Percentiles rank a stretch among this genome's conserved stretches.
Evolutionary conservation across 176 grass and related monocot species (phyloP).

Genomic region (Pharus latifolius): DNA sequence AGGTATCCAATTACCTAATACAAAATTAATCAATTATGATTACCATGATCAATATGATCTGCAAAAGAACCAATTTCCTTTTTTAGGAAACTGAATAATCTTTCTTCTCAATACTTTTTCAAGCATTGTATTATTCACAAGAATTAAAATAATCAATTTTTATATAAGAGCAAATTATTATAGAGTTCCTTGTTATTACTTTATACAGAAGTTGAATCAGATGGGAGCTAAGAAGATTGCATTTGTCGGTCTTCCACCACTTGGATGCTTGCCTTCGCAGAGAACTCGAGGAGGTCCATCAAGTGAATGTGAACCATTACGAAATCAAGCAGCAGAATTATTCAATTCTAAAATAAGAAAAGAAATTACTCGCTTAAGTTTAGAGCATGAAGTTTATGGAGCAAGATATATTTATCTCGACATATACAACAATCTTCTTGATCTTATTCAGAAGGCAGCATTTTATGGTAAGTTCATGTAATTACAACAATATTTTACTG

Average conservation of each 20-base stretch:
- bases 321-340: constrained; percentile 34
- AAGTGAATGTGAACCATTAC: constrained; percentile 33
- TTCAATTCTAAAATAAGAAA: constrained; percentile 32
- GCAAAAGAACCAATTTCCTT: too few relatives aligned
- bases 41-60: too few relatives aligned
- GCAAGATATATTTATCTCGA: constrained; percentile 31
- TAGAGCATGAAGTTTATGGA: background rate
- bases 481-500: too few relatives aligned
- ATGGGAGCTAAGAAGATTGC: constrained; percentile 46
- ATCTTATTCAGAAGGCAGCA: constrained; percentile 28
- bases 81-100: too few relatives aligned
- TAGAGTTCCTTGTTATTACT: background rate
- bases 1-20: too few relatives aligned
- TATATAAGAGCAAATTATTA: too few relatives aligned
- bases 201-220: constrained; percentile 26
- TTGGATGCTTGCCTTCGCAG: constrained; percentile 62
- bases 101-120: too few relatives aligned
- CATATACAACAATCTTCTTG: constrained; percentile 40
- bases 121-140: too few relatives aligned
- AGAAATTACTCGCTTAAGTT: constrained; percentile 17
- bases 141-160: too few relatives aligned
- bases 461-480: constrained; percentile 28
- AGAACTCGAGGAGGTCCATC: constrained; percentile 19
- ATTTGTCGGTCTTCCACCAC: constrained; percentile 46
- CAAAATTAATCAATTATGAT: too few relatives aligned